Evolutionary conservation across 495 filamentous ascomycete genomes (phyloP).

Genomic region (Tirmania nivea): DNA sequence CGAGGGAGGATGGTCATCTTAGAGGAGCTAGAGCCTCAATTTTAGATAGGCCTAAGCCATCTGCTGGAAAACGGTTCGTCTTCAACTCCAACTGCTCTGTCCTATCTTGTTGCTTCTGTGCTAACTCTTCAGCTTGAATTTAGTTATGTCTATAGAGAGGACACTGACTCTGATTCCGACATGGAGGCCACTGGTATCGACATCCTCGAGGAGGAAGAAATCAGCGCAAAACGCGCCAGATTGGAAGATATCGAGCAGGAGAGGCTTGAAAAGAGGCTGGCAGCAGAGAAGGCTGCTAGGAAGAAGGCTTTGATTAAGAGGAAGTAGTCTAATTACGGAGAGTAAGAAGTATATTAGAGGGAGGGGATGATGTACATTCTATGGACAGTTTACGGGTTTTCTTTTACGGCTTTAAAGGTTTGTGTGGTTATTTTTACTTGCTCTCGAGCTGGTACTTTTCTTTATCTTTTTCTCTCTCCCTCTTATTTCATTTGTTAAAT

Average conservation of each 20-base stretch:
- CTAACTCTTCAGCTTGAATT: no score
- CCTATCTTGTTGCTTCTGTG: no score
- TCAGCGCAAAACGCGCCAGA: constrained; percentile 26
- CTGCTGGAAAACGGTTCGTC: no score
- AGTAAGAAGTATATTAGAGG: no score
- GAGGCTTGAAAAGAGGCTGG: constrained; percentile 13
- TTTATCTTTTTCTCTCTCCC: no score
- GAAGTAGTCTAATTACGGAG: constrained; percentile 1
- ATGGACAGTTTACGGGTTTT: no score
- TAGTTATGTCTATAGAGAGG: constrained; percentile 17
- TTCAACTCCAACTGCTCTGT: no score
- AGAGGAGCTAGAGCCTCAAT: neutral
- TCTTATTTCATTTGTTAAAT: no score
- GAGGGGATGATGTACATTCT: constrained; percentile 5
- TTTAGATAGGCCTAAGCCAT: neutral
- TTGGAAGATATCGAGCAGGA: constrained; percentile 29
- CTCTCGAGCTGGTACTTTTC: no score
- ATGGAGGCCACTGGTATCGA: constrained; percentile 42
- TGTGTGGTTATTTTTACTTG: no score
- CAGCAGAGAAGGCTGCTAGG: constrained; percentile 11
- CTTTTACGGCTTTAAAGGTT: no score
- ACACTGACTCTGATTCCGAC: constrained; percentile 32
- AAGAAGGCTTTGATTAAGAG: constrained; percentile 10
- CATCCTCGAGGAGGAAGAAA: constrained; percentile 35
- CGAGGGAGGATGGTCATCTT: neutral